Evolutionary conservation across 139 green algal genomes (phyloP).

Genomic region (Coccomyxa sp.): DNA sequence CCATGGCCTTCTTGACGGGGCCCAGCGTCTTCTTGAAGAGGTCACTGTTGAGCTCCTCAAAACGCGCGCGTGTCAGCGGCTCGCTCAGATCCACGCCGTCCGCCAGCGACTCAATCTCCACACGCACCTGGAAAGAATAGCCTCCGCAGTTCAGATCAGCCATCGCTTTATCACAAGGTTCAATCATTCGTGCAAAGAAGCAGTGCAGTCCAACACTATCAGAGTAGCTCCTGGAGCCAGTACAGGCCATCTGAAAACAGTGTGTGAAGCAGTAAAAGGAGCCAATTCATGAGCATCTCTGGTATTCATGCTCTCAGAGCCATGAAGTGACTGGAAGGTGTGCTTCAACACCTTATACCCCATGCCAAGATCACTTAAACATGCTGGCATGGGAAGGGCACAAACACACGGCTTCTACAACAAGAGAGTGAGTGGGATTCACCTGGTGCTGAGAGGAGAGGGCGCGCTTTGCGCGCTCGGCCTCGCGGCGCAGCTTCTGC

Average conservation of each 20-base stretch:
- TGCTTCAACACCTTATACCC: too few species aligned
- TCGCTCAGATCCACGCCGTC: conserved; percentile 96
- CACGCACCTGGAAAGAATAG: conserved; percentile 57
- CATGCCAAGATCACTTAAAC: too few species aligned
- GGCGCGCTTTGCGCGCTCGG: conserved; percentile 96
- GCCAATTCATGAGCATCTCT: too few species aligned
- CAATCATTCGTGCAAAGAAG: not conserved
- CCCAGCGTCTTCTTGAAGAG: conserved; percentile 98
- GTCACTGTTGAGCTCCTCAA: conserved; percentile 99
- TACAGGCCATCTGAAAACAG: too few species aligned
- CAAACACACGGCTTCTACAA: too few species aligned
- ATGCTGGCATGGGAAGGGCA: too few species aligned
- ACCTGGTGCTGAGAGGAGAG: conserved; percentile 93
- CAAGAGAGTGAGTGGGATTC: too few species aligned
- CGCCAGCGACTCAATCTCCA: conserved; percentile 95
- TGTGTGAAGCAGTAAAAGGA: too few species aligned
- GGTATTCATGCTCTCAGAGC: too few species aligned
- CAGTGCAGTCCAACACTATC: not conserved
- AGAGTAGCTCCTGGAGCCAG: not conserved
- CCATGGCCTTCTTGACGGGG: conserved; percentile 93
- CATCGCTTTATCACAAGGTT: not conserved
- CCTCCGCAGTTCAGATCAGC: not conserved
- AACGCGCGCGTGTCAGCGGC: conserved; percentile 95
- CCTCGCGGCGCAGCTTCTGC: conserved; percentile 94
- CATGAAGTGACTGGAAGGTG: too few species aligned